Conservation (phyloP, 2,329 filamentous ascomycete species). For the Nannizziopsis arthrosporioides region DNA sequence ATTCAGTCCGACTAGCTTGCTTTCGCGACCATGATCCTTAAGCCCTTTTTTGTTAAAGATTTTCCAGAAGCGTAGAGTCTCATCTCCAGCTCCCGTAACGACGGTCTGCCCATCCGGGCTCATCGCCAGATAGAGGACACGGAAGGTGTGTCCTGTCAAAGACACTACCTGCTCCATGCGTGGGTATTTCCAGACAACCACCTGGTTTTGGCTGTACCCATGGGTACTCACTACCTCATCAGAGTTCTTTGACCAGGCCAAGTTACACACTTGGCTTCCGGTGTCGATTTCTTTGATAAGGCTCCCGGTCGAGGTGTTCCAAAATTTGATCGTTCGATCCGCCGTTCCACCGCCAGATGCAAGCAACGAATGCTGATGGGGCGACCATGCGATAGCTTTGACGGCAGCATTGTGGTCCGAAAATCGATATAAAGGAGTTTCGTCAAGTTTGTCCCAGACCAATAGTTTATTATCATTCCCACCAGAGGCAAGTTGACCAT, state of each 20-base stretch:
- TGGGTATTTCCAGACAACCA: conserved; percentile 98
- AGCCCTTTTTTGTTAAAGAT: conserved; percentile 77
- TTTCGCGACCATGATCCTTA: conserved; percentile 51
- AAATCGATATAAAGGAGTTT: conserved; percentile 86
- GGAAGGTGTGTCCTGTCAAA: conserved; percentile 89
- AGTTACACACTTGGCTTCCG: conserved; percentile 95
- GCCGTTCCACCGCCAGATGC: conserved; percentile 92
- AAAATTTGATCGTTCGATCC: conserved; percentile 93
- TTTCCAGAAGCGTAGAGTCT: conserved; percentile 94
- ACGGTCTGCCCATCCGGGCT: conserved; percentile 89
- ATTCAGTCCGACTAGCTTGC: conserved; percentile 64
- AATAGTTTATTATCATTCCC: conserved; percentile 98
- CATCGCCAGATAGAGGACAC: conserved; percentile 93
- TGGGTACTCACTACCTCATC: conserved; percentile 97
- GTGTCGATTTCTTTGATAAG: conserved; percentile 85
- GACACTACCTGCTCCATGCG: conserved; percentile 95
- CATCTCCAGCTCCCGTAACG: conserved; percentile 90
- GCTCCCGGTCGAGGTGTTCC: conserved; percentile 79
- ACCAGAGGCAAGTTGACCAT: conserved; percentile 85
- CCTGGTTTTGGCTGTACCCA: conserved; percentile 95
- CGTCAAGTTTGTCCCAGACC: conserved; percentile 95
- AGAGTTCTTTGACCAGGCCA: conserved; percentile 94
- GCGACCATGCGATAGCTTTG: conserved; percentile 96
- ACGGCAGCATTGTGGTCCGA: conserved; percentile 91
- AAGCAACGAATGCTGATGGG: conserved; percentile 86